Base-by-base conservation (phyloP, 2,329 filamentous ascomycete genomes). In the Sarocladium kiliense region DNA sequence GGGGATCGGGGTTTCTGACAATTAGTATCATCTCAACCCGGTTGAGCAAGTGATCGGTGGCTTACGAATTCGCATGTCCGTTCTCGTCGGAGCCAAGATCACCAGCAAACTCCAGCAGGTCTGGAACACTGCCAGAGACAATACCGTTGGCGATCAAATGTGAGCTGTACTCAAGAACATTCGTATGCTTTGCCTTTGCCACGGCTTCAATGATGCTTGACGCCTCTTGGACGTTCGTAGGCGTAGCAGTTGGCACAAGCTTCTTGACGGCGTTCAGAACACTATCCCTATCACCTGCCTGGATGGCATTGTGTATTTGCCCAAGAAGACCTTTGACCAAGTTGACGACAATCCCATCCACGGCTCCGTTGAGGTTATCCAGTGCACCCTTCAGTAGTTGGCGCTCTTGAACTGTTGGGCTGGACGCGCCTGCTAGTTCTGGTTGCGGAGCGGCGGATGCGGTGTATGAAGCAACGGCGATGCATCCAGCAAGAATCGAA, bases 111-210 rank as follows among this genome's bases (percentile, higher is more conserved):
- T 45, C 36, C 16, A 56, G 34, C 39, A 56, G 27, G 19, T 53
- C 55, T 6, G 21, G 37, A 27, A 56, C 55, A 19, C 18, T 25
- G 11, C 55, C 55, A 10, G 50, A 54, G 25, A 56, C 50, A 27
- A 56, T 18, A n/a, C 55, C 55, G 27, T 56, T 56, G 12, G 55
- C 55, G 12, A 56, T 37, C 16, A 56, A 19, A 9, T 47, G 23
- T 5, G 19, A 36, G 21, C 6, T 30, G 32, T 54, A 56, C 14
- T 56, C 27, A 37, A 56, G 10, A 18, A 54, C 23, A 39, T 56
- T 54, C 21, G 26, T 2, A 7, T 42, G 41, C 41, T 45, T n/a
- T n/a, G n/a, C 18, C 18, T 45, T 45, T 12, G 18, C 18, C 7
- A 45, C 41, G 18, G 18, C 41, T 23, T 23, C 23, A 4, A 45